phyloP scores from a whole-genome alignment of 495 filamentous ascomycete genomes.

The Xylaria intraflava region DNA sequence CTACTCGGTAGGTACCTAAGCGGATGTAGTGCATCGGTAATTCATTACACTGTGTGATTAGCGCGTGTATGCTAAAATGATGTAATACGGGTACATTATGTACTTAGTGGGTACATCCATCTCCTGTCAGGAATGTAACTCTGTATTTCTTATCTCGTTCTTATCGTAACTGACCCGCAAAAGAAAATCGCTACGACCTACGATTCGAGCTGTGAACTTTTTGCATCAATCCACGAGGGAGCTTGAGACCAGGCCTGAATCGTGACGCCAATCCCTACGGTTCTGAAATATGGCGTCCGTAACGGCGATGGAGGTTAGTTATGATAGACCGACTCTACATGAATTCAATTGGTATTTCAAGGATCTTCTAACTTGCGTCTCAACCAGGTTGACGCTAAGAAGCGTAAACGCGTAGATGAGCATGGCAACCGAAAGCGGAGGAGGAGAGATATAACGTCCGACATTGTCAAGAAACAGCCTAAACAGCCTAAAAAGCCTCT shows the following conservation, averaged over 20 bases:
- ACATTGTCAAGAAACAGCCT: background rate
- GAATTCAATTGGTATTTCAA: background rate
- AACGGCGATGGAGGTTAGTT: slow-evolving; percentile 1
- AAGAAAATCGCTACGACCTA: slow-evolving; percentile 1
- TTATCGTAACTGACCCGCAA: slow-evolving; percentile 16
- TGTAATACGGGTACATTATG: no score
- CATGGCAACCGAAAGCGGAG: slow-evolving; percentile 18
- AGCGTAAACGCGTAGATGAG: slow-evolving; percentile 22
- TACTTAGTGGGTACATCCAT: no score
- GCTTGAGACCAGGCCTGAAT: background rate
- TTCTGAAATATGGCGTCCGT: slow-evolving; percentile 2
- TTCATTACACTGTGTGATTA: no score
- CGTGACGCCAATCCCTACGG: slow-evolving; percentile 6
- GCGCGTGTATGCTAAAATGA: background rate
- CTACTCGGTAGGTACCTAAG: background rate
- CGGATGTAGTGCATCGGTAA: no score
- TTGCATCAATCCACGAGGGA: background rate
- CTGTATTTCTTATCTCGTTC: slow-evolving; percentile 17
- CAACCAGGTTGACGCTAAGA: slow-evolving; percentile 10
- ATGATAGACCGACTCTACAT: background rate
- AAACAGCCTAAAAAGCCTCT: background rate
- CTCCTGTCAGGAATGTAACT: no score
- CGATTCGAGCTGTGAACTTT: slow-evolving; percentile 8
- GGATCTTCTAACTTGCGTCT: background rate
- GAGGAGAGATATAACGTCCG: no score